A percentile compares a stretch with the other conserved stretches of the same genome.
These are phyloP conservation scores for Hypoxylon sp. DNA, from an alignment of 2,329 filamentous ascomycete species.

Conservation along the genomic window DNA sequence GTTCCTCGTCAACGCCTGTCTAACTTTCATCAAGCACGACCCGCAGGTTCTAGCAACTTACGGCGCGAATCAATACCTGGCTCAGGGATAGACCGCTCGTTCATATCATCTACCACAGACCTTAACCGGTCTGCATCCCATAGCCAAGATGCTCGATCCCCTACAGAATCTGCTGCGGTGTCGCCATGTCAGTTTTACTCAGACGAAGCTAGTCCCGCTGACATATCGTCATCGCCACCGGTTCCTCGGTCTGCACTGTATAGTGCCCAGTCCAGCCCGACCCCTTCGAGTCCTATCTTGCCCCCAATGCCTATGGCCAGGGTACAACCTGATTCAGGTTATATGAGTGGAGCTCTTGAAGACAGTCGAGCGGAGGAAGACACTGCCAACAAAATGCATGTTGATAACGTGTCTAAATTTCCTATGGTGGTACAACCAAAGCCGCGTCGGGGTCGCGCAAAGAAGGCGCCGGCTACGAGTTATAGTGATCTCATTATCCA, in stretches of 20 bases:
- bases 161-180: slow-evolving; percentile 63
- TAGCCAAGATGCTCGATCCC: slow-evolving; percentile 66
- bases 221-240: slow-evolving; percentile 91
- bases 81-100: slow-evolving; percentile 60
- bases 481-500: slow-evolving; percentile 54
- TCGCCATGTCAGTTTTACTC: slow-evolving; percentile 63
- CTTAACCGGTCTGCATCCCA: slow-evolving; percentile 57
- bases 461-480: slow-evolving; percentile 47
- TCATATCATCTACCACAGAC: slow-evolving; percentile 50
- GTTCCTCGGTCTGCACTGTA: slow-evolving; percentile 73
- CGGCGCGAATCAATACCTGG: slow-evolving; percentile 72
- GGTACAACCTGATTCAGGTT: slow-evolving; percentile 79
- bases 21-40: slow-evolving; percentile 48
- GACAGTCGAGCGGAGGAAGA: slow-evolving; percentile 72
- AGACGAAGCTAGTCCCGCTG: slow-evolving; percentile 77
- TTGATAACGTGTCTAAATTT: slow-evolving; percentile 51
- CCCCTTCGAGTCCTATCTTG: slow-evolving; percentile 83
- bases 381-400: slow-evolving; percentile 60
- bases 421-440: slow-evolving; percentile 52
- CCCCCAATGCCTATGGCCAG: slow-evolving; percentile 72
- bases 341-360: slow-evolving; percentile 84
- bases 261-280: slow-evolving; percentile 68
- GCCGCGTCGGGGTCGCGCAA: slow-evolving; percentile 49
- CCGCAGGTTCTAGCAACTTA: slow-evolving; percentile 61
- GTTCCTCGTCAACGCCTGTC: slow-evolving; percentile 66